Conservation (phyloP, 495 filamentous ascomycete genomes). For the Podospora pseudopauciseta region DNA sequence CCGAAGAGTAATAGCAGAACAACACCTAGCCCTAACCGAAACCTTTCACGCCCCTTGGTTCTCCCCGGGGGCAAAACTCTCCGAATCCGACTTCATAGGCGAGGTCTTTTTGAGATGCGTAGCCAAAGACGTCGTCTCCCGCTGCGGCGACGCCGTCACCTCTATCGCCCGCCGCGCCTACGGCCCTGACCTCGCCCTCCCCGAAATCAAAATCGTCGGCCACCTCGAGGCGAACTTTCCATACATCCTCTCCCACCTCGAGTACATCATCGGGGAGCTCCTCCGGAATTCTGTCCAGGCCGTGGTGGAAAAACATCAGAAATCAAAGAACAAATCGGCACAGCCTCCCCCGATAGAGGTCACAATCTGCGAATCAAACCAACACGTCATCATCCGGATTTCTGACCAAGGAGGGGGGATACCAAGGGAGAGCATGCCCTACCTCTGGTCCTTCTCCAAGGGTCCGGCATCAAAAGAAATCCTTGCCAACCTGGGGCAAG, state of each 20-base stretch:
- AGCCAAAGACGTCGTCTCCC: constrained; percentile 81
- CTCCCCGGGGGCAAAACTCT: constrained; percentile 72
- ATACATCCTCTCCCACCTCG: constrained; percentile 91
- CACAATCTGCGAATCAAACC: constrained; percentile 86
- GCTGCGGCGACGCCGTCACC: constrained; percentile 69
- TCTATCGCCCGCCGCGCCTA: constrained; percentile 69
- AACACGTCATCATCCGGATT: constrained; percentile 95
- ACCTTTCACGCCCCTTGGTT: constrained; percentile 93
- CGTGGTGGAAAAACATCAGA: constrained; percentile 64
- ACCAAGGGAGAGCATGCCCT: constrained; percentile 74
- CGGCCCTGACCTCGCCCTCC: constrained; percentile 62
- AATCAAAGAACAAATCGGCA: constrained; percentile 21
- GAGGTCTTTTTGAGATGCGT: constrained; percentile 95
- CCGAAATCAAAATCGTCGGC: constrained; percentile 79
- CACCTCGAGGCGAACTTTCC: constrained; percentile 89
- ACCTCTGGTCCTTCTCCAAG: constrained; percentile 95
- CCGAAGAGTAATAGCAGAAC: constrained; percentile 93
- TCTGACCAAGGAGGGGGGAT: constrained; percentile 95
- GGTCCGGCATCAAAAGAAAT: constrained; percentile 69
- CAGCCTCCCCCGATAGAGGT: constrained; percentile 81
- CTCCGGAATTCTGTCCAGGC: constrained; percentile 93
- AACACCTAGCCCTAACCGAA: constrained; percentile 94
- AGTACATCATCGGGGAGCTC: constrained; percentile 96
- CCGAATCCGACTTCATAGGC: constrained; percentile 83
- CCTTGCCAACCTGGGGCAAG: constrained; percentile 76